Conservation (phyloP, 108 stramenopile species). For the Bacterosira constricta region DNA sequence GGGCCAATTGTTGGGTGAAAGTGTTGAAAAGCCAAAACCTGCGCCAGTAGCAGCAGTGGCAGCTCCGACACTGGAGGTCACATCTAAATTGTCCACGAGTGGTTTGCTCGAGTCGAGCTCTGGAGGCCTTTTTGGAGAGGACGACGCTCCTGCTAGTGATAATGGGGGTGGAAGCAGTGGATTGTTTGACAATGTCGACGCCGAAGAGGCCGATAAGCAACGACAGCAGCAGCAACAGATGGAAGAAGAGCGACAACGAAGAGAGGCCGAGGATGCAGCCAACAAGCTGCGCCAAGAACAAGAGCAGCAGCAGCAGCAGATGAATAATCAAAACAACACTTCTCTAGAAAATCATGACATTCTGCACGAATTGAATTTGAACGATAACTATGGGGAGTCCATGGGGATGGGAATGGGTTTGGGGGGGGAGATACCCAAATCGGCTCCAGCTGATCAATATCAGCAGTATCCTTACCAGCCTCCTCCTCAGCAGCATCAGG, state of each 20-base stretch:
- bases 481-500: constrained; percentile 5
- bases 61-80: too few species aligned
- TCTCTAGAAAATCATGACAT: constrained; percentile 4
- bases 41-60: too few species aligned
- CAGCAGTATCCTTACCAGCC: constrained; percentile 9
- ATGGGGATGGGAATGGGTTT: constrained; percentile 39
- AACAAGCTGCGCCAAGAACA: neutral
- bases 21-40: too few species aligned
- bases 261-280: too few species aligned
- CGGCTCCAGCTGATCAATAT: neutral
- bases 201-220: constrained; percentile 28
- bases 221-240: constrained; percentile 22
- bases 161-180: constrained; percentile 40
- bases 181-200: constrained; percentile 66
- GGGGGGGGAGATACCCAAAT: constrained; percentile 25
- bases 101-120: constrained; percentile 24
- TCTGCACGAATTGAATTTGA: constrained; percentile 34
- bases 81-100: constrained; percentile 18
- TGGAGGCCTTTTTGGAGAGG: constrained; percentile 18
- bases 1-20: too few species aligned
- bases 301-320: constrained; percentile 8
- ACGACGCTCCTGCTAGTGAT: constrained; percentile 32
- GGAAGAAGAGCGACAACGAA: constrained; percentile 22
- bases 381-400: constrained; percentile 8
- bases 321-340: too few species aligned